Base-by-base conservation (phyloP, 164 flowering plant species). In the Chimonanthus praecox region DNA sequence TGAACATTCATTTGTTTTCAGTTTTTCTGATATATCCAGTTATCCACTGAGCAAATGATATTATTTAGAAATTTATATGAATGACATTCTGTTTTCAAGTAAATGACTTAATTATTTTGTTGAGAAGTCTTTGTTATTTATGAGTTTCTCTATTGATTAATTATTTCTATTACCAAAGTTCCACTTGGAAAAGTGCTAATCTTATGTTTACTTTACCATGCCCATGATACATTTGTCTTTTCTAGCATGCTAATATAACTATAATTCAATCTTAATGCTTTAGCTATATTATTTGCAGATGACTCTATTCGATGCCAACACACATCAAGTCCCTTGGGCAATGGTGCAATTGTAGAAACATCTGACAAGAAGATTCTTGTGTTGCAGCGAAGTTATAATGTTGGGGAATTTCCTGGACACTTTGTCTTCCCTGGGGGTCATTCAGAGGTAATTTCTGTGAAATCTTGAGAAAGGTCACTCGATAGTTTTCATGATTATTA, bases 361-460 rank as follows among this genome's bases (percentile, higher is more conserved):
- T 76, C 86, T 73, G 97, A 92, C 74, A 78, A 73, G 71, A 88
- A 72, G 80, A 88, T 94, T 72, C 80, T 96, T 78, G 81, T 93
- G 48, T 80, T 96, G 77, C 86, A 83, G 80, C 85, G 98, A 83
- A 96, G 99, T 84, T 77, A 85, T 66, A 92, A 92, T 76, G 99
- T 96, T 51, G 98, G 99, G 47, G 99, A 96, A 82, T 96, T 92
- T 84, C 95, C 98, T 64, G 99, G 99, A 18, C 79, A 88, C 74
- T 91, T 85, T 82, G 98, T 96, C 69, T 96, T 96, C 75, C 98
- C 99, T 2, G 99, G 99, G 65, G 99, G 99, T 46, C 99, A 96
- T 85, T 96, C 99, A 74, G 98, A 96, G 99, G 99, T 90, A 84
- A 49, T 62, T 15, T 64, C 58, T 51, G 45, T 72, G 71, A 44